Percentiles rank a stretch among this genome's conserved stretches.
phyloP scores from a whole-genome alignment of 495 filamentous ascomycete genomes.

The Melanomma pulvis-pyrius region DNA sequence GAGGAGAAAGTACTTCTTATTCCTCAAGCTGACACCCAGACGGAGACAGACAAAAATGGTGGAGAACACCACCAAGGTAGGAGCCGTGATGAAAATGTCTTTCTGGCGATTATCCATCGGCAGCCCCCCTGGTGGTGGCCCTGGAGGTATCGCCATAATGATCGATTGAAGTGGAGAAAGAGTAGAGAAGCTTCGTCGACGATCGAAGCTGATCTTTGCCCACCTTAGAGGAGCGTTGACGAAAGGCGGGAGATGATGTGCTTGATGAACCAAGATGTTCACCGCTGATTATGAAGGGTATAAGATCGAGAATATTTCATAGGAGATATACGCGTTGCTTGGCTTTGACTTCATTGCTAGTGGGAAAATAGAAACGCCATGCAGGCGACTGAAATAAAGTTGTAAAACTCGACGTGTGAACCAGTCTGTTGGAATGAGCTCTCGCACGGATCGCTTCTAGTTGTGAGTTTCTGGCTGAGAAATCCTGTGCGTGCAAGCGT shows the following conservation, averaged over 20 bases:
- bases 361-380: not conserved
- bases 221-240: not conserved
- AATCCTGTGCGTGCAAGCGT: not conserved
- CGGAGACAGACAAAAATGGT: conserved; percentile 3
- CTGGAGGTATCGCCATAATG: conserved; percentile 3
- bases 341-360: not conserved
- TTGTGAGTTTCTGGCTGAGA: not conserved
- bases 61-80: conserved; percentile 1
- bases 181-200: not conserved
- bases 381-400: conserved; percentile 1
- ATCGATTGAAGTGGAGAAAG: not conserved
- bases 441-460: not conserved
- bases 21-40: conserved; percentile 7
- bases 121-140: not conserved
- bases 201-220: not conserved
- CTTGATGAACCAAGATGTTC: not conserved
- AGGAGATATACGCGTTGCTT: not conserved
- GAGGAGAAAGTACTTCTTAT: not conserved
- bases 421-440: conserved; percentile 1
- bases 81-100: not conserved
- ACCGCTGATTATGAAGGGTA: not conserved
- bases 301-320: not conserved
- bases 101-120: not conserved
- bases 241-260: not conserved
- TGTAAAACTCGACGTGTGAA: not conserved